These are phyloP conservation scores for Clarireedia monteithiana DNA, from an alignment of 2,329 filamentous ascomycete species.

Conservation along the genomic window DNA sequence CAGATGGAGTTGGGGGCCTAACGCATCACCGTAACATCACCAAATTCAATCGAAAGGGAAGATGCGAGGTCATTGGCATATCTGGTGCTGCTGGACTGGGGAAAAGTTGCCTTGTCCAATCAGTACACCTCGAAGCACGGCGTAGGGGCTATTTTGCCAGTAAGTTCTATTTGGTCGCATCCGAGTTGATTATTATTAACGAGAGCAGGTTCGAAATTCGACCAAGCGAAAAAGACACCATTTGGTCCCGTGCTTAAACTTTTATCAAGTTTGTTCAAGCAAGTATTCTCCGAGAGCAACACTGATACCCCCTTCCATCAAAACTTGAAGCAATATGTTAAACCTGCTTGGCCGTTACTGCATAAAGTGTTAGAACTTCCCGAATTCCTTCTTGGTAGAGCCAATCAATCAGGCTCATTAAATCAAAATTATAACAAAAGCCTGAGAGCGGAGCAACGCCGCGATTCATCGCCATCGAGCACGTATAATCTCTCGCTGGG, in stretches of 20 bases:
- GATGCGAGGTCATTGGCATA: slow-evolving; percentile 55
- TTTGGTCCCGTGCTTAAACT: slow-evolving; percentile 58
- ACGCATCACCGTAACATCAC: slow-evolving; percentile 21
- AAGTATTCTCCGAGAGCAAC: slow-evolving; percentile 59
- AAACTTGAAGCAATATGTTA: slow-evolving; percentile 52
- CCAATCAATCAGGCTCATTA: slow-evolving; percentile 14
- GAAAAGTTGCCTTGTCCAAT: slow-evolving; percentile 57
- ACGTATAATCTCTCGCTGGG: slow-evolving; percentile 29
- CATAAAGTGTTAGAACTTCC: slow-evolving; percentile 54
- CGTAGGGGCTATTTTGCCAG: slow-evolving; percentile 55
- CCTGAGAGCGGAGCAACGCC: slow-evolving; percentile 20
- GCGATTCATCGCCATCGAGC: slow-evolving; percentile 25
- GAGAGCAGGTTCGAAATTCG: slow-evolving; percentile 48
- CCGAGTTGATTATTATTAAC: neutral
- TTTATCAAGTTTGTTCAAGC: slow-evolving; percentile 58
- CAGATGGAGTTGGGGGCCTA: slow-evolving; percentile 26
- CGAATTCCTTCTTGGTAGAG: slow-evolving; percentile 56
- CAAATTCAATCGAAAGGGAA: slow-evolving; percentile 53
- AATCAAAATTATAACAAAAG: slow-evolving; percentile 26
- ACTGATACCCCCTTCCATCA: slow-evolving; percentile 58
- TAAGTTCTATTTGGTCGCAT: neutral
- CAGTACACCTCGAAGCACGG: slow-evolving; percentile 52
- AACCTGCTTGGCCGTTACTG: slow-evolving; percentile 56
- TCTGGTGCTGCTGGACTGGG: slow-evolving; percentile 57
- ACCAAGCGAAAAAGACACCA: slow-evolving; percentile 50